Evolutionary conservation across 2,329 filamentous ascomycete species (phyloP).

Genomic region (Pestalotiopsis fici): DNA sequence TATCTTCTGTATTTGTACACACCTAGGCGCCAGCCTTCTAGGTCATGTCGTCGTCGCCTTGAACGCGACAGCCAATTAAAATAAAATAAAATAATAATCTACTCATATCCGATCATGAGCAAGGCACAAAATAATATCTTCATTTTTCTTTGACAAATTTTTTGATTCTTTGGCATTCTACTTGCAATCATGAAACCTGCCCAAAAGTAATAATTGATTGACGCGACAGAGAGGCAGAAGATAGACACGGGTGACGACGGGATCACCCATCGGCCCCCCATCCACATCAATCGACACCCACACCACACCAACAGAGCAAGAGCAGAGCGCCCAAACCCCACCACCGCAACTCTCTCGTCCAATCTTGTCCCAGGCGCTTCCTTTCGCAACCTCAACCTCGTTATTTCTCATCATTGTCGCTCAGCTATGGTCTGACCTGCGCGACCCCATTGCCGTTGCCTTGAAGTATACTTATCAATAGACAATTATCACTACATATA

Average conservation of each 20-base stretch:
- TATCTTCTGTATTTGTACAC: neutral
- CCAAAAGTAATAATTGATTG: neutral
- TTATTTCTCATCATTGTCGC: conserved; percentile 16
- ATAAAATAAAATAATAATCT: no score
- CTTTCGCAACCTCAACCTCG: conserved; percentile 25
- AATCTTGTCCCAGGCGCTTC: conserved; percentile 30
- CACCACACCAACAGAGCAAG: no score
- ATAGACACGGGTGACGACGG: neutral
- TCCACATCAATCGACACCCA: neutral
- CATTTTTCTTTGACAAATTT: no score
- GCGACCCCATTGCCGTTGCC: conserved; percentile 14
- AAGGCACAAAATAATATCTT: no score
- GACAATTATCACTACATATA: conserved; percentile 2
- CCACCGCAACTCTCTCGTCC: conserved; percentile 22
- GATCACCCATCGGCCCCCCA: neutral
- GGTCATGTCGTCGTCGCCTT: no score
- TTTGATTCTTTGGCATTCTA: no score
- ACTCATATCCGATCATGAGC: no score
- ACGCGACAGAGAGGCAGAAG: neutral
- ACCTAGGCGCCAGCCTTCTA: neutral
- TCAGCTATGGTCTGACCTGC: conserved; percentile 21
- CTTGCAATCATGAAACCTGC: no score
- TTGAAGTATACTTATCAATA: conserved; percentile 21
- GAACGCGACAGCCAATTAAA: no score
- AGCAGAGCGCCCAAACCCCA: conserved; percentile 13